These are phyloP conservation scores for Citrus australasica DNA, from an alignment of 345 rosid genomes.

Conservation along the genomic window DNA sequence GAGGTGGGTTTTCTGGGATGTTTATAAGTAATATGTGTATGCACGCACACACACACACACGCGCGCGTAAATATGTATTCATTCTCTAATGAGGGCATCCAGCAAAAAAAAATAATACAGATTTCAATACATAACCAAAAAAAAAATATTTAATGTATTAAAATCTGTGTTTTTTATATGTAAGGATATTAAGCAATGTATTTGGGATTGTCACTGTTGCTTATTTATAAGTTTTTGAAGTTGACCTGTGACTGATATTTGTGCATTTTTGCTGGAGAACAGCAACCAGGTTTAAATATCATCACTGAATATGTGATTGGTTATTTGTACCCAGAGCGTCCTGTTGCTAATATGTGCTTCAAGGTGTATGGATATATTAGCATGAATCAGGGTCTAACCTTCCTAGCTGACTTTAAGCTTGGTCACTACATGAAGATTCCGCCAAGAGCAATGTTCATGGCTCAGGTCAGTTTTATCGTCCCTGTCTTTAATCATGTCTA, in stretches of 20 bases:
- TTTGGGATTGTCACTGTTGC: neutral
- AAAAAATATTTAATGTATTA: too few species aligned
- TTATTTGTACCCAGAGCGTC: conserved; percentile 69
- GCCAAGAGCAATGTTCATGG: conserved; percentile 78
- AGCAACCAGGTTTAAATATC: conserved; percentile 68
- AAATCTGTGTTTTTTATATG: too few species aligned
- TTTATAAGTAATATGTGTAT: too few species aligned
- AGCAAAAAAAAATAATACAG: too few species aligned
- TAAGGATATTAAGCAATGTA: too few species aligned
- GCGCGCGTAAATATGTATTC: too few species aligned
- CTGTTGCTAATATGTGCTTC: conserved; percentile 93
- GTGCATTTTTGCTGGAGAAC: conserved; percentile 5
- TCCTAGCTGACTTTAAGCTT: conserved; percentile 69
- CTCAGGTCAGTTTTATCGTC: conserved; percentile 42
- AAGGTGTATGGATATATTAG: conserved; percentile 88
- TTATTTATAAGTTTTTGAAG: neutral
- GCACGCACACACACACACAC: rapidly evolving
- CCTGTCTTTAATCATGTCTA: neutral
- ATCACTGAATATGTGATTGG: conserved; percentile 81
- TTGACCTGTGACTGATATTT: neutral
- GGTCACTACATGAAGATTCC: conserved; percentile 97
- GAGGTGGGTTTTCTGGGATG: too few species aligned
- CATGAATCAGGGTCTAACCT: conserved; percentile 71
- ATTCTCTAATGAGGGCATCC: too few species aligned
- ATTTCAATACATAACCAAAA: too few species aligned